Base-by-base conservation (phyloP, 2,329 filamentous ascomycete species). In the Talaromyces sp. region DNA sequence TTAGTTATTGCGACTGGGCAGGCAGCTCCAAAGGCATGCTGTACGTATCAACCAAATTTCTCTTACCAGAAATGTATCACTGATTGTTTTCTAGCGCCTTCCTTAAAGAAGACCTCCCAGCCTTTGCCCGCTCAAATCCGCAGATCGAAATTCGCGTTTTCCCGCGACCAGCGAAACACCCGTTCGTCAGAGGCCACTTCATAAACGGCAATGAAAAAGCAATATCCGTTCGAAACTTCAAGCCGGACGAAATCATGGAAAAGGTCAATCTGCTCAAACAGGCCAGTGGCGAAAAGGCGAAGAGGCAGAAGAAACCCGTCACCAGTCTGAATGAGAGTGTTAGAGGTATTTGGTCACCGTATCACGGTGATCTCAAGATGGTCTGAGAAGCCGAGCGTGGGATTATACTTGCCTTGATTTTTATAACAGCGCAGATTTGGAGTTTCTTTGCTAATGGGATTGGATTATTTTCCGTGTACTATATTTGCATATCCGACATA, bases 1-100 rank as follows among this genome's bases (percentile, higher is more conserved):
- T 99, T 75, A 91, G 96, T 82, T 99, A 97, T 83, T 98, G 95
- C 84, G 93, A 98, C 85, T 93, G 90, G 87, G 92, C 91, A 65
- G 95, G 93, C 68, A 96, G 92, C 78, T 98, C 94, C 43, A 88
- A 83, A 74, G 95, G 95, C 75, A 97, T 98, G 93, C 95, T 96
- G 91, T 95, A 84, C 69, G 85, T 75, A 67, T 31, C 59, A 52
- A 56, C 4, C 31, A 25, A 27, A 0, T 37, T 10, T 13, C 6
- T 31, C 13, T 15, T 31, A n/a, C 22, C 41, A 7, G 68, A 59
- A 13, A 61, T 19, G 19, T 22, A 58, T 15, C 43, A 7, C 10
- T 35, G 37, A 65, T 52, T 56, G 47, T 52, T 2, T 25, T 58
- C 31, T 72, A 96, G 92, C 73, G 82, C 87, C 71, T 97, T 97